Percentiles rank a stretch among this genome's conserved stretches.
These are phyloP conservation scores for Uronychia binucleata DNA, from an alignment of 73 alveolate species.

Conservation along the genomic window DNA sequence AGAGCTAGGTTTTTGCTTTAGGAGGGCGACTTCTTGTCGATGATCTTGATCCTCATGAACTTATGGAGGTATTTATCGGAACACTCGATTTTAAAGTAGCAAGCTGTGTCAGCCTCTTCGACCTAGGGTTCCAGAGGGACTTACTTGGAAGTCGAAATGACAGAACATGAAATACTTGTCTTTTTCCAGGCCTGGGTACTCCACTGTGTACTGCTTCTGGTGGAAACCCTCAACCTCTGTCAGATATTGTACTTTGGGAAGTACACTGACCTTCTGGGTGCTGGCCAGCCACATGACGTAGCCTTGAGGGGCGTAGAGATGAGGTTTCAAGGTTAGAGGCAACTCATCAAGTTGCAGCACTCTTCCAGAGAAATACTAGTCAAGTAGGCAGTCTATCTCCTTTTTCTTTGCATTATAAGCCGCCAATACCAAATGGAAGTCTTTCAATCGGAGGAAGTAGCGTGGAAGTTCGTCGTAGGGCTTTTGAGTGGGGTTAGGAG, in stretches of 20 bases:
- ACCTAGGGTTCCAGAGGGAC: no score
- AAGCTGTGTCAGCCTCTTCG: slow-evolving; percentile 11
- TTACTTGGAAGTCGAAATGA: slow-evolving; percentile 48
- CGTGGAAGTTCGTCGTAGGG: slow-evolving; percentile 43
- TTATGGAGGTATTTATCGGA: slow-evolving; percentile 44
- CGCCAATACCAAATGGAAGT: no score
- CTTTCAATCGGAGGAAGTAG: slow-evolving; percentile 14
- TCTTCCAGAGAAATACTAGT: background rate
- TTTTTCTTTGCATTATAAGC: no score
- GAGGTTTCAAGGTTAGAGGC: slow-evolving; percentile 34
- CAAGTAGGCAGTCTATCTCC: background rate
- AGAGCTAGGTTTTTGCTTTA: background rate
- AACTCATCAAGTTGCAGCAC: background rate
- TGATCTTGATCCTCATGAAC: slow-evolving; percentile 36
- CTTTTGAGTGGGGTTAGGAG: slow-evolving; percentile 49
- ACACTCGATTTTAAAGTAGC: slow-evolving; percentile 25
- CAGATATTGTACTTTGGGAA: background rate
- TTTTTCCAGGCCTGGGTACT: slow-evolving; percentile 32
- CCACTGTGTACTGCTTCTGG: slow-evolving; percentile 18
- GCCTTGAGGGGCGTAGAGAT: slow-evolving; percentile 49
- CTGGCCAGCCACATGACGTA: slow-evolving; percentile 47
- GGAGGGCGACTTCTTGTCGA: slow-evolving; percentile 9
- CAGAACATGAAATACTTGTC: slow-evolving; percentile 44
- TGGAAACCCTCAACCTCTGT: slow-evolving; percentile 7
- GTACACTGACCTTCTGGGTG: background rate